Conservation (phyloP, 768 basidiomycete species). For the Suillus alpinus region DNA sequence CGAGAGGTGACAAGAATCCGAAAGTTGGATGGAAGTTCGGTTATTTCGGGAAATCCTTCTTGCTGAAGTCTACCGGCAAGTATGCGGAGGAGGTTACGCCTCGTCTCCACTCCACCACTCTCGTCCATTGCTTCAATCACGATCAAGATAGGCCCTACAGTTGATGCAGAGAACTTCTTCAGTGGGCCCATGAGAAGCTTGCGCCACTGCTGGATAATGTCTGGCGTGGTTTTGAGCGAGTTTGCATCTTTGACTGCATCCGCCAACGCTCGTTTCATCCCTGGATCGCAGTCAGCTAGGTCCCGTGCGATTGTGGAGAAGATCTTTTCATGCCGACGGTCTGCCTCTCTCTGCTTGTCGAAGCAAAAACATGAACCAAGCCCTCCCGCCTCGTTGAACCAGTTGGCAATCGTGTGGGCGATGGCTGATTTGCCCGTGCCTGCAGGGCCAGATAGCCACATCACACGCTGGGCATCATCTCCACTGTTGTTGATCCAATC, state of each 20-base stretch:
- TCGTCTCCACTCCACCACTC: slow-evolving; percentile 5
- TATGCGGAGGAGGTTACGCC: neutral
- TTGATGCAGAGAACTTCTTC: neutral
- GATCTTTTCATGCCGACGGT: slow-evolving; percentile 6
- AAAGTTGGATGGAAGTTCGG: slow-evolving; percentile 7
- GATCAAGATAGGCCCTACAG: slow-evolving; percentile 12
- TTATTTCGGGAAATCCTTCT: neutral
- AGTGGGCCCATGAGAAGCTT: slow-evolving; percentile 1
- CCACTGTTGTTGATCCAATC: slow-evolving; percentile 19
- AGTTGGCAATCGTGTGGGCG: slow-evolving; percentile 8
- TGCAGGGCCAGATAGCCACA: slow-evolving; percentile 24
- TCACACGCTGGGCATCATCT: slow-evolving; percentile 8
- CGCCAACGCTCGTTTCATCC: neutral
- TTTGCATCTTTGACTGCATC: neutral
- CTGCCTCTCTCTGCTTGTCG: slow-evolving; percentile 1
- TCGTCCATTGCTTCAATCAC: slow-evolving; percentile 25
- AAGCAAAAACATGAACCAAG: slow-evolving; percentile 15
- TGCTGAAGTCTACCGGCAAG: neutral
- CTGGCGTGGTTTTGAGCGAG: neutral
- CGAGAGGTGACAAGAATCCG: slow-evolving; percentile 10
- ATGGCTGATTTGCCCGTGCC: slow-evolving; percentile 25
- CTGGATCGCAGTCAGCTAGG: slow-evolving; percentile 7
- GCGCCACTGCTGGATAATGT: neutral
- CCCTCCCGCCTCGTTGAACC: slow-evolving; percentile 9
- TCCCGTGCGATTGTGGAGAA: slow-evolving; percentile 21